phyloP scores from a whole-genome alignment of 202 grass and related monocot genomes.

The Musa balbisiana region DNA sequence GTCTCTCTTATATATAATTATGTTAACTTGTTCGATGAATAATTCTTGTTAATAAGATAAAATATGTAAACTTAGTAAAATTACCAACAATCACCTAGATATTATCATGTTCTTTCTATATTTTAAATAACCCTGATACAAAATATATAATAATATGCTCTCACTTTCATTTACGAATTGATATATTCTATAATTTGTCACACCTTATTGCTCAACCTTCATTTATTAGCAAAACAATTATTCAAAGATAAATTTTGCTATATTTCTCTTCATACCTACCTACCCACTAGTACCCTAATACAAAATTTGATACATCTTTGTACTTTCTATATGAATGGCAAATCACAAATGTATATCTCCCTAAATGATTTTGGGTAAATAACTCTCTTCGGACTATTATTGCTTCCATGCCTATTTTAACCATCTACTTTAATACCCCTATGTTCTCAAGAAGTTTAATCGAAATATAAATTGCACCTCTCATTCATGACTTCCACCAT shows the following conservation, averaged over 20 bases:
- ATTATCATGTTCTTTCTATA: neutral
- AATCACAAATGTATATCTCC: too few species aligned
- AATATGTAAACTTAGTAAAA: neutral
- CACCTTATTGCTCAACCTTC: neutral
- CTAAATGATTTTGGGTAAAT: too few species aligned
- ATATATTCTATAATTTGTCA: too few species aligned
- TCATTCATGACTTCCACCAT: too few species aligned
- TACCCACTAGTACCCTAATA: neutral
- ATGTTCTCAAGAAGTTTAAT: too few species aligned
- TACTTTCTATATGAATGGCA: neutral
- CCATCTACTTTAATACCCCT: too few species aligned
- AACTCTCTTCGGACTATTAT: too few species aligned
- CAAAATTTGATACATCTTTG: neutral
- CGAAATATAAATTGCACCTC: too few species aligned
- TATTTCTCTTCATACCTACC: neutral
- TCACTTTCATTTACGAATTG: neutral
- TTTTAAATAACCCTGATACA: neutral
- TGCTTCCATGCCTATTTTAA: too few species aligned
- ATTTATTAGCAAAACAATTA: neutral
- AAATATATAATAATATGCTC: neutral
- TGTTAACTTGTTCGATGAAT: too few species aligned
- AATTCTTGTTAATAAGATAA: neutral
- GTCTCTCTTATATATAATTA: too few species aligned
- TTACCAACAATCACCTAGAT: neutral
- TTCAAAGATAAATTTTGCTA: neutral